phyloP scores from a whole-genome alignment of 2,329 filamentous ascomycete genomes.

The Fusarium zealandicum region DNA sequence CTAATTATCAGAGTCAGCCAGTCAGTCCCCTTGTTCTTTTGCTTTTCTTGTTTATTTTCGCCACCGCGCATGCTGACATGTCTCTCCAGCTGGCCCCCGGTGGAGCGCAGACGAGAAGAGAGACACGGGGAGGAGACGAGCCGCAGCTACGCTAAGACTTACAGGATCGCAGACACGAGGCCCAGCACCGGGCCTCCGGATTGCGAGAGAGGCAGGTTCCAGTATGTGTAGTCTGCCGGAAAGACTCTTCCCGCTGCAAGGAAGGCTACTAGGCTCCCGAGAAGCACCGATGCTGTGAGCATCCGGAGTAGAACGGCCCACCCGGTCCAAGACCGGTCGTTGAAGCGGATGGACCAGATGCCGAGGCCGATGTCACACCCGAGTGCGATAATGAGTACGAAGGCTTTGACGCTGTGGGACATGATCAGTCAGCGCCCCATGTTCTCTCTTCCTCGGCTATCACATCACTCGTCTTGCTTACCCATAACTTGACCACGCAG shows the following conservation, averaged over 20 bases:
- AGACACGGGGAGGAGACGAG: neutral
- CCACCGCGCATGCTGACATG: no score
- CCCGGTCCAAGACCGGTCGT: conserved; percentile 43
- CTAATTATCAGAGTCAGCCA: conserved; percentile 27
- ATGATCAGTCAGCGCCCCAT: conserved; percentile 3
- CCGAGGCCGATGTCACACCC: conserved; percentile 48
- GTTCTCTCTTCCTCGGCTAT: neutral
- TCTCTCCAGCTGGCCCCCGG: neutral
- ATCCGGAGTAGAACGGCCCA: conserved; percentile 45
- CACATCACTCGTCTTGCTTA: conserved; percentile 12
- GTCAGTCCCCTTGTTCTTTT: neutral
- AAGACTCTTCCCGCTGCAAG: conserved; percentile 48
- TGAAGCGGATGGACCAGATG: conserved; percentile 44
- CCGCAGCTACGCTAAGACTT: conserved; percentile 18
- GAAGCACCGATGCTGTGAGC: conserved; percentile 43
- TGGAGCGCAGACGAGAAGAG: neutral
- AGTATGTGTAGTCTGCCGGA: conserved; percentile 47
- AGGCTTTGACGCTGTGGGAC: conserved; percentile 35
- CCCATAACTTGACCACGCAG: conserved; percentile 33
- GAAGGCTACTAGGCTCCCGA: conserved; percentile 49
- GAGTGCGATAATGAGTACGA: conserved; percentile 44
- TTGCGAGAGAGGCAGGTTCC: conserved; percentile 43
- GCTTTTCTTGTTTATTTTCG: no score
- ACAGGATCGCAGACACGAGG: conserved; percentile 49
- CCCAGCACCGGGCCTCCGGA: conserved; percentile 46